These are phyloP conservation scores for Sphenostylis stenocarpa DNA, from an alignment of 306 rosid species.

Conservation along the genomic window DNA sequence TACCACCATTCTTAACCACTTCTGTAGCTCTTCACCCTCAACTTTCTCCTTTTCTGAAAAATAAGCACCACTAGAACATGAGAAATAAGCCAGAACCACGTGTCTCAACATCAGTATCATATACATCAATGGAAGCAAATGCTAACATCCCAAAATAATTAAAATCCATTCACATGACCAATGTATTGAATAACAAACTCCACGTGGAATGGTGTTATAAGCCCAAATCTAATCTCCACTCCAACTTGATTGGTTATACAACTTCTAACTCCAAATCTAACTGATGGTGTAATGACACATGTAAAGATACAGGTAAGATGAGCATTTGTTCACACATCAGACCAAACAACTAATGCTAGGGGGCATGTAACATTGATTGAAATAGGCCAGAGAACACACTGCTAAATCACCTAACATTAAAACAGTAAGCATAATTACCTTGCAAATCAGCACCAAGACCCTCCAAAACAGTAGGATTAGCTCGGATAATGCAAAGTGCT, in stretches of 20 bases:
- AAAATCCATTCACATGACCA: slow-evolving; percentile 2
- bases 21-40: slow-evolving; percentile 86
- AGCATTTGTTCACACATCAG: neutral
- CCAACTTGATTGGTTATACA: neutral
- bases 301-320: neutral
- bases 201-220: neutral
- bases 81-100: slow-evolving; percentile 11
- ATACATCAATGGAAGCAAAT: slow-evolving; percentile 10
- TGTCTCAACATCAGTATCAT: neutral
- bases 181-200: neutral
- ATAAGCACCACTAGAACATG: slow-evolving; percentile 39
- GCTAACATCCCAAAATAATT: neutral
- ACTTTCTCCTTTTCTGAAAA: slow-evolving; percentile 85
- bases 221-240: neutral
- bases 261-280: neutral
- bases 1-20: slow-evolving; percentile 86
- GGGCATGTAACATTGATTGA: neutral
- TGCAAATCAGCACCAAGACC: slow-evolving; percentile 94
- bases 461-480: slow-evolving; percentile 88
- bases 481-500: slow-evolving; percentile 77
- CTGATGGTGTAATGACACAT: neutral
- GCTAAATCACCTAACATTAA: slow-evolving; percentile 11
- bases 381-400: no score
- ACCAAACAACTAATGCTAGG: neutral
- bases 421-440: slow-evolving; percentile 44